Base-by-base conservation (phyloP, 2,329 filamentous ascomycete species). In the Clarireedia paspali region DNA sequence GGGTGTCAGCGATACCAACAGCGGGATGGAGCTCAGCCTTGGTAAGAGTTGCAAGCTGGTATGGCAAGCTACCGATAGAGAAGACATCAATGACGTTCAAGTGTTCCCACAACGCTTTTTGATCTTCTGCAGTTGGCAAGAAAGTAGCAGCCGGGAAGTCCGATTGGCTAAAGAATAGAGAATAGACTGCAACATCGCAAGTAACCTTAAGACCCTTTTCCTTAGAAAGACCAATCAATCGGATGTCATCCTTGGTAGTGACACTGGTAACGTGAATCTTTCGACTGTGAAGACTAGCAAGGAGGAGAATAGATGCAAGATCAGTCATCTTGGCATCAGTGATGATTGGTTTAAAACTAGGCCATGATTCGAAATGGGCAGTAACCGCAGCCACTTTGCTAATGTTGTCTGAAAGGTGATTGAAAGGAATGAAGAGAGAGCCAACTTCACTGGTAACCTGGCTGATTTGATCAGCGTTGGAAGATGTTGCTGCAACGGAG, bases 301-400 rank as follows among this genome's bases (percentile, higher is more conserved):
- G 77, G 48, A 91, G 76, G 47, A 91, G 76, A 61, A 91, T 86
- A 0, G 88, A 91, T n/a, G 88, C 88, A 57, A 91, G 78, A 66
- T 91, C 88, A 1, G 86, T 89, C 55, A 84, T 82, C 75, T 89
- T 89, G 51, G 88, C 88, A 71, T 91, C 88, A 0, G 88, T 91
- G 65, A 91, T 77, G 64, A 91, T 88, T 50, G 88, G 87, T 75
- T 91, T 91, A 75, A 83, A 84, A 4, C 77, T 75, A 38, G 88
- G 88, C 88, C 88, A 91, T 24, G 83, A 79, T 59, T 85, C 85
- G 66, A 91, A 91, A 74, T 91, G 88, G 58, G 84, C 82, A 53
- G 86, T 89, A 59, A 91, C 86, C 9, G 87, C 83, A 20, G 88
- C 86, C 47, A 91, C 88, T 75, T 89, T 89, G 78, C 83, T 90